Base-by-base conservation (phyloP, 108 stramenopile species). In the Nannochloropsis gaditana region DNA sequence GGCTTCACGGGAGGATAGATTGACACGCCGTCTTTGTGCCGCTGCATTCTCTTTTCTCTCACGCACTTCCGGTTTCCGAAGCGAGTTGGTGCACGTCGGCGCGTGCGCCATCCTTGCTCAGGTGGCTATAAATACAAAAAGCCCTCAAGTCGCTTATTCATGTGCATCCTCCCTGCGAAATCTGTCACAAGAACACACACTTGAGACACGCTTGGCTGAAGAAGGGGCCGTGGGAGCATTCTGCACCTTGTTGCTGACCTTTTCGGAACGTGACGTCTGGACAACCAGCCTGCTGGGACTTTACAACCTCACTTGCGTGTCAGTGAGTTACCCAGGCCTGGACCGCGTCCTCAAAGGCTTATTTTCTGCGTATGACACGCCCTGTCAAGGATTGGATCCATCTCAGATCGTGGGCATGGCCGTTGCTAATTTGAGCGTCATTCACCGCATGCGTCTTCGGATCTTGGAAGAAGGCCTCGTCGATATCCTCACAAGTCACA, bases 91-190 rank as follows among this genome's bases (percentile, higher is more conserved):
- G 15, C 59, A 73, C 15, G 59, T 73, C 19, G 59, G 59, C n/a
- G 59, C 59, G 2, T 73, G 59, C 6, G 59, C 59, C 8, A 73
- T 73, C 59, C 15, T 73, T 73, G 59, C 59, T n/a, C 59, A 73
- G 59, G 59, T 73, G 59, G 59, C 59, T 6, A 15, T 73, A 15
- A 73, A 73, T 73, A 73, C 59, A 73, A 73, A 73, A n/a, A 73
- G 59, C 59, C 59, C 59, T 73, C 59, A n/a, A 3, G 59, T 73
- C 19, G 59, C 59, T n/a, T 6, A n/a, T 15, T 82, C 43, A 9
- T 82, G 82, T 82, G 82, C 82, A 19, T 15, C 82, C 45, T 43
- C 82, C 82, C 83, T 89, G 41, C 86, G 88, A 85, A 89, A 89
- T 85, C 83, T 89, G 21, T 81, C 88, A 19, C 83, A 47, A 9